Evolutionary conservation across 2,329 filamentous ascomycete species (phyloP), one percentile per base, ranked within the genome.

Genomic region (Pseudogymnoascus sp.): DNA sequence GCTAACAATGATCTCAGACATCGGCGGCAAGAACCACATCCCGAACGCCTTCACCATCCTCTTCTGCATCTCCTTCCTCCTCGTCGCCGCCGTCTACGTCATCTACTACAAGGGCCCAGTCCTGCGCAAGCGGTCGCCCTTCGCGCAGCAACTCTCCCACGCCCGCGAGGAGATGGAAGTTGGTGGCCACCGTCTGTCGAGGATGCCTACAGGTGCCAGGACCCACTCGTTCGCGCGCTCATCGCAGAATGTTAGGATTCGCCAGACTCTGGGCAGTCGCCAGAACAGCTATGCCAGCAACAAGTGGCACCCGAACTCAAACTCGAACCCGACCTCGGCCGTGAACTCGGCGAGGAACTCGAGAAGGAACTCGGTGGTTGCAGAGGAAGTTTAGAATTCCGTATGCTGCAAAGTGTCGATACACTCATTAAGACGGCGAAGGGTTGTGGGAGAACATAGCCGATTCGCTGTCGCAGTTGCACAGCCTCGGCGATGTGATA

Each of bases 21-120:
- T 87, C 28, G 76, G 78, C 22, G 75, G 76, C 14, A 77, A 78
- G 64, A 78, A 81, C 54, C 77, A 78, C 60, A 73, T 88, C 1
- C 78, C 83, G 65, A 81, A 84, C 62, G 84, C 85, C 0, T 82
- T 78, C 3, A 87, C 84, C 0, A 86, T 89, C 57, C 79, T 89
- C 0, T 83, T 82, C 67, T 79, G 76, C 65, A 83, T 89, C 59
- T 80, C 86, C 0, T 76, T 84, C 58, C 65, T 86, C 0, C 77
- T 89, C 1, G 84, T 87, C 6, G 66, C 79, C 16, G 82, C 84
- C 0, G 83, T 89, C 5, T 88, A 88, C 63, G 75, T 83, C 54
- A 85, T 89, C 64, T 89, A 88, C 75, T 85, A 78, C 76, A 81
- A 82, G 61, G 86, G 86, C 0, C 84, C 84, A 0, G 64, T 64